Base-by-base conservation (phyloP, 805 yeast species). In the Cyberlindnera xishuangbannaensis region DNA sequence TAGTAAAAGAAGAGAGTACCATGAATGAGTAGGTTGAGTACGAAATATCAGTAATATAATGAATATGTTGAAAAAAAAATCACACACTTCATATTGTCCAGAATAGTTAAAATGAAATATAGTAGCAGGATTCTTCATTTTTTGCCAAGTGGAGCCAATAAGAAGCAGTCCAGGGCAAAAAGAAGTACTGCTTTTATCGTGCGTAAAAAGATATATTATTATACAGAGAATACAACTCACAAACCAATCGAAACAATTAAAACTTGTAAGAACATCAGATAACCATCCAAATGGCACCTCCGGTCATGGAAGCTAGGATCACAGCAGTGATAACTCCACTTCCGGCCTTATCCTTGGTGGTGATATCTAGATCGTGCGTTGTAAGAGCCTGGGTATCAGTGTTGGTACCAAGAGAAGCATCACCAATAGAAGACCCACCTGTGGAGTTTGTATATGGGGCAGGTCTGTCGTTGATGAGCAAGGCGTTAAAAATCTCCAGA, bases 261-360 rank as follows among this genome's bases (percentile, higher is more conserved):
- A n/a, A n/a, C n/a, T n/a, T n/a, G n/a, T n/a, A n/a, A 7, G n/a
- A n/a, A n/a, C n/a, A 8, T 45, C 56, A 75, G 33, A 74, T 54
- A 31, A 77, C 53, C 88, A 90, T 80, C 96, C 97, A 87, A 21
- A 77, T 64, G 20, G 83, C 70, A 16, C 87, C 76, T 23, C 78
- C 85, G 15, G 78, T 54, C 16, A 86, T 48, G 3, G 67, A 53
- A 2, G 74, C 73, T 43, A 85, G 56, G 1, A 82, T 77, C 6
- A 85, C 57, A 0, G 88, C 94, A 0, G 98, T 90, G 27, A 85
- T 57, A 15, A 88, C 64, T 30, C 94, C 95, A 1, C 97, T 96
- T 31, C 97, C 97, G 2, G 86, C 95, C 48, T 69, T 73, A 52
- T 85, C 95, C 39, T 73, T 76, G 0, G 64, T 56, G 1, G 75